Percentiles rank a stretch among this genome's conserved stretches.
Conservation (phyloP, 805 yeast species). For the Candida maesae region DNA sequence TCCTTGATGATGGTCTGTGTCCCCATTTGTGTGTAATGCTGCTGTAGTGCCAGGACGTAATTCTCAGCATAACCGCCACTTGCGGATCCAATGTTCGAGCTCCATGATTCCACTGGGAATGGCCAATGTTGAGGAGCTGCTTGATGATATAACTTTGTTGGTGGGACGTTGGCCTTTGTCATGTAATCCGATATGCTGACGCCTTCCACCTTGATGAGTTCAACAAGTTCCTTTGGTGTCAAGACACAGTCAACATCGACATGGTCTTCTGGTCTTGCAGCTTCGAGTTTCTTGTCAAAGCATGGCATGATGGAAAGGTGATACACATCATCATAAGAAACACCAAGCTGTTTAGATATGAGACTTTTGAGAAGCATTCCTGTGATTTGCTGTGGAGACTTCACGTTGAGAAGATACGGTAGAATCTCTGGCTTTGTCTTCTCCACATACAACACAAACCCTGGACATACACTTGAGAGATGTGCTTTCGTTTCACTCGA, state of each 20-base stretch:
- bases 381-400: slow-evolving; percentile 92
- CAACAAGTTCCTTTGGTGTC: slow-evolving; percentile 83
- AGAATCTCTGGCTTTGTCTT: slow-evolving; percentile 88
- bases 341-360: slow-evolving; percentile 32
- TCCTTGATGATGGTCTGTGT: slow-evolving; percentile 30
- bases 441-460: slow-evolving; percentile 94
- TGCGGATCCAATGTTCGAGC: slow-evolving; percentile 69
- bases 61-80: slow-evolving; percentile 89
- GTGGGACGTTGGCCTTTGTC: slow-evolving; percentile 14
- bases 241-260: slow-evolving; percentile 81
- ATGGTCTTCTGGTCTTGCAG: slow-evolving; percentile 73
- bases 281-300: slow-evolving; percentile 93
- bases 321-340: slow-evolving; percentile 43
- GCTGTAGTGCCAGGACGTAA: slow-evolving; percentile 46
- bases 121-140: slow-evolving; percentile 66
- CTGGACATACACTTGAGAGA: slow-evolving; percentile 83
- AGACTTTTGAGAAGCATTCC: slow-evolving; percentile 69
- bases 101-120: slow-evolving; percentile 56
- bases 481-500: slow-evolving; percentile 6
- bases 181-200: slow-evolving; percentile 33
- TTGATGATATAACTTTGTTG: slow-evolving; percentile 25
- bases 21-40: slow-evolving; percentile 18
- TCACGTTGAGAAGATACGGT: slow-evolving; percentile 65
- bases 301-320: slow-evolving; percentile 95
- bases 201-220: slow-evolving; percentile 56